phyloP scores from a whole-genome alignment of 2,329 filamentous ascomycete species.

The Exophiala sideris region DNA sequence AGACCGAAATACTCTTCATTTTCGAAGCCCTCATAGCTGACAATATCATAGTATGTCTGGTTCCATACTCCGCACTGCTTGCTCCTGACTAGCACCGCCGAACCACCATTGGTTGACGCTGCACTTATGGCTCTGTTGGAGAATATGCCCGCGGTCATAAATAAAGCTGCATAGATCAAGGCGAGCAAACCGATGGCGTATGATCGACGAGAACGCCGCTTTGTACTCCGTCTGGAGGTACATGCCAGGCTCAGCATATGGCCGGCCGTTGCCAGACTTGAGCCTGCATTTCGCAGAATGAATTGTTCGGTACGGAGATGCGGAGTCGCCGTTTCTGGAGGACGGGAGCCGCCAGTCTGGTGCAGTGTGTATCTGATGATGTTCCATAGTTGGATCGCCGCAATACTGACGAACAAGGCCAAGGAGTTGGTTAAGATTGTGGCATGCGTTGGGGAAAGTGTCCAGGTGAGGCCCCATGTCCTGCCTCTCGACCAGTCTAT shows the following conservation, averaged over 20 bases:
- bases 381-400: constrained; percentile 20
- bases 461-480: constrained; percentile 22
- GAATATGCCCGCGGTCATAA: constrained; percentile 15
- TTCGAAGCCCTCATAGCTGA: not conserved
- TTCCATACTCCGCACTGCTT: constrained; percentile 21
- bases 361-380: constrained; percentile 20
- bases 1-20: constrained; percentile 8
- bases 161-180: constrained; percentile 13
- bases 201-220: constrained; percentile 11
- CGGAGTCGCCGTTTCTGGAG: constrained; percentile 8
- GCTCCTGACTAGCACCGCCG: constrained; percentile 16
- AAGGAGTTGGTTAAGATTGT: constrained; percentile 21
- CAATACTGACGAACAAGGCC: constrained; percentile 19
- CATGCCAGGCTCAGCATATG: constrained; percentile 18
- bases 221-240: constrained; percentile 9
- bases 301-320: constrained; percentile 20
- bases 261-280: constrained; percentile 11
- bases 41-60: constrained; percentile 14
- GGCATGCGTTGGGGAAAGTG: constrained; percentile 17
- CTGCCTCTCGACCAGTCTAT: constrained; percentile 20
- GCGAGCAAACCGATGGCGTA: constrained; percentile 14
- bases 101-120: constrained; percentile 7
- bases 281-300: constrained; percentile 23
- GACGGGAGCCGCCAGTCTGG: constrained; percentile 5
- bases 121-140: constrained; percentile 19